phyloP scores from a whole-genome alignment of 176 grass and related monocot species.

The Cenchrus purpureus region DNA sequence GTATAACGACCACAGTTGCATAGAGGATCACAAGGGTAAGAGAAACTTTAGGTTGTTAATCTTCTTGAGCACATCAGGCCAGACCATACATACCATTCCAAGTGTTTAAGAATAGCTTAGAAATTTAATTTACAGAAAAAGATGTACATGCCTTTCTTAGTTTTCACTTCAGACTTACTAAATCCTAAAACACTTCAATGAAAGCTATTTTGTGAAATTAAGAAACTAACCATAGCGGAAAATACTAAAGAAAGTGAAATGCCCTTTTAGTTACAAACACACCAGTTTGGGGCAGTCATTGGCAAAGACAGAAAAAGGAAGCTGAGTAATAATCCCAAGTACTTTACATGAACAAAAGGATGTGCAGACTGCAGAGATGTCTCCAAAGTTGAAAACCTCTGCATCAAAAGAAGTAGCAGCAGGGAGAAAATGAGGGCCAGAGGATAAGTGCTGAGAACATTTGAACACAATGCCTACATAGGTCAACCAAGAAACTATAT shows the following conservation, averaged over 20 bases:
- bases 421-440: neutral
- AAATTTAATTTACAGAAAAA: constrained; percentile 7
- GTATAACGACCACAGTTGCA: constrained; percentile 86
- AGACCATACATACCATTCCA: neutral
- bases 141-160: neutral
- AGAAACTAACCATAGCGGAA: neutral
- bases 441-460: constrained; percentile 7
- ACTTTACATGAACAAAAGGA: constrained; percentile 8
- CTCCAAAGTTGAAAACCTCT: neutral
- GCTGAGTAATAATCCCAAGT: neutral
- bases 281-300: neutral
- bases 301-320: neutral
- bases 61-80: neutral
- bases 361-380: neutral
- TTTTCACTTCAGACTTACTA: neutral
- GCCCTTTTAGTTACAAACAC: neutral
- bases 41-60: neutral
- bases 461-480: neutral
- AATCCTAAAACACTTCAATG: neutral
- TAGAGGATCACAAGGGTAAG: neutral
- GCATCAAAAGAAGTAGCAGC: neutral
- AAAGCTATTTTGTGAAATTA: neutral
- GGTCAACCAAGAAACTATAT: too few species aligned
- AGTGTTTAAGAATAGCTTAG: neutral
- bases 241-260: neutral